Evolutionary conservation across 2,329 filamentous ascomycete genomes (phyloP).

Genomic region (Juglanconis sp.): DNA sequence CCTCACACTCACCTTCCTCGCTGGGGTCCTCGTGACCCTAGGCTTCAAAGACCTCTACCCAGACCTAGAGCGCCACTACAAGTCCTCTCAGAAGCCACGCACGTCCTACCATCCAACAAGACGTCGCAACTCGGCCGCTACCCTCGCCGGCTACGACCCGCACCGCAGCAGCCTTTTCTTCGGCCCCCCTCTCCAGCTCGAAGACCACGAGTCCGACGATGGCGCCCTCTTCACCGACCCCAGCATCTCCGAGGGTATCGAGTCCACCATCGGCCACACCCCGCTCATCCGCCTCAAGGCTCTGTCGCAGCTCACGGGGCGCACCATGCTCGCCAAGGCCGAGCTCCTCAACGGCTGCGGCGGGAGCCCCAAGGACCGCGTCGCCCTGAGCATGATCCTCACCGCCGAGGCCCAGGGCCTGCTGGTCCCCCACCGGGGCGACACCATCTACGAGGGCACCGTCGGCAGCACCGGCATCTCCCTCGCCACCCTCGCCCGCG

Average conservation of each 20-base stretch:
- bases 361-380: conserved; percentile 90
- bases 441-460: conserved; percentile 96
- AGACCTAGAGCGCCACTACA: conserved; percentile 65
- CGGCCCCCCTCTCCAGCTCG: conserved; percentile 49
- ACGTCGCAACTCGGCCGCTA: conserved; percentile 7
- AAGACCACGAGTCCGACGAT: conserved; percentile 49
- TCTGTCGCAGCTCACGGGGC: conserved; percentile 81
- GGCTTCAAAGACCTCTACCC: conserved; percentile 79
- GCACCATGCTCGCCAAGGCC: conserved; percentile 87
- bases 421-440: conserved; percentile 74
- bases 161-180: conserved; percentile 41
- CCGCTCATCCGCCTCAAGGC: conserved; percentile 83
- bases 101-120: conserved; percentile 19
- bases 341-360: conserved; percentile 96
- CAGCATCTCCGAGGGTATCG: conserved; percentile 72
- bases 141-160: conserved; percentile 13
- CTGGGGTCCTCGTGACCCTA: conserved; percentile 72
- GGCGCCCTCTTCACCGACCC: conserved; percentile 24
- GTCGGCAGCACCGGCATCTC: conserved; percentile 96
- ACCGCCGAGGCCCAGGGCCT: conserved; percentile 75
- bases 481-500: conserved; percentile 81
- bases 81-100: conserved; percentile 33
- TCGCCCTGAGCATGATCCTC: conserved; percentile 85
- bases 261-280: conserved; percentile 90
- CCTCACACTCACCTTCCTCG: conserved; percentile 68